Evolutionary conservation across 1,139 yeast species (phyloP).

Genomic region (Pneumocystis sp.): DNA sequence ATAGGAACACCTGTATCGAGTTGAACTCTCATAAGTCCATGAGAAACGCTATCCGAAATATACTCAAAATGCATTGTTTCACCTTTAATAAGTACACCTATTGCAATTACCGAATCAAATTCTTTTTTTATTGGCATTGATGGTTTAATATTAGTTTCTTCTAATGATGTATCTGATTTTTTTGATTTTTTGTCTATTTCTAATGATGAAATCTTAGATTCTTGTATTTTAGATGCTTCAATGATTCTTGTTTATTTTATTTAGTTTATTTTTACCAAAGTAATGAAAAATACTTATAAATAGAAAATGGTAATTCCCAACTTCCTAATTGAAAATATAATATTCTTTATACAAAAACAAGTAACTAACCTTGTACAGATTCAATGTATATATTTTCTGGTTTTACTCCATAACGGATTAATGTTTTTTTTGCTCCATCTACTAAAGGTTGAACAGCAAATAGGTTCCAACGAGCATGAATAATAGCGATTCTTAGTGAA

Average conservation of each 20-base stretch:
- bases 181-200: neutral
- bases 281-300: neutral
- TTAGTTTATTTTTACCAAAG: neutral
- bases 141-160: neutral
- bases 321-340: neutral
- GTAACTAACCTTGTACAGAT: slow-evolving; percentile 88
- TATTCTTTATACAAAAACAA: neutral
- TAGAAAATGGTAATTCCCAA: neutral
- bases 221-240: neutral
- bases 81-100: slow-evolving; percentile 90
- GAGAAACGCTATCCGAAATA: slow-evolving; percentile 80
- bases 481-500: neutral
- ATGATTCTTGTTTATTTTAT: neutral
- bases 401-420: slow-evolving; percentile 49
- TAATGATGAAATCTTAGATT: neutral
- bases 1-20: slow-evolving; percentile 60
- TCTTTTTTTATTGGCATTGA: slow-evolving; percentile 19
- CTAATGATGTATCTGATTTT: neutral
- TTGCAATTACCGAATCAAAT: slow-evolving; percentile 78
- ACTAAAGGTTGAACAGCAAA: slow-evolving; percentile 66
- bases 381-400: slow-evolving; percentile 64
- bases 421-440: slow-evolving; percentile 50
- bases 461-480: slow-evolving; percentile 86
- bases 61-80: slow-evolving; percentile 97
- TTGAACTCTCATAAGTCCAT: slow-evolving; percentile 72